Evolutionary conservation across 1,139 yeast species (phyloP), one percentile per base, ranked within the genome.

Genomic region (Blastobotrys persicus): DNA sequence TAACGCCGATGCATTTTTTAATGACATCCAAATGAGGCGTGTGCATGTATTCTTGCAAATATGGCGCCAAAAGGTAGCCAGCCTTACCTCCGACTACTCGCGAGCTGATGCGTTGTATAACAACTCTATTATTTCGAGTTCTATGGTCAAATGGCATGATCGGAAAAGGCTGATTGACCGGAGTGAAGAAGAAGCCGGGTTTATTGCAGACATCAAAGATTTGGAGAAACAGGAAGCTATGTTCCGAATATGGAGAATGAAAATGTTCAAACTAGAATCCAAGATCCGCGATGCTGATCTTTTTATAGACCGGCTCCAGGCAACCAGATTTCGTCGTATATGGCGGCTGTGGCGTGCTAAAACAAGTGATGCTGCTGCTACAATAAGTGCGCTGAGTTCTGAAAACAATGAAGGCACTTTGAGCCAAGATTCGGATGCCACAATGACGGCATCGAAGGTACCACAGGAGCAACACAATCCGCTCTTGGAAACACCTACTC

Each of bases 311-410:
- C 48, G 60, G 31, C 47, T 57, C 6, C 53, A 52, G 31, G 47
- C 42, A 4, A 51, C 52, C 13, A 51, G 59, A 34, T 56, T 60
- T 42, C 52, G 59, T 18, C 48, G 51, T 12, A 26, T 52, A 1
- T 62, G 63, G 60, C 48, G 59, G 34, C 50, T 44, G 13, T 62
- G 66, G 66, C 46, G 48, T 7, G 55, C 58, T 5, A 56, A 50
- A 35, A 26, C 55, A 9, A 47, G 44, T 14, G 54, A 54, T 7
- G 42, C 49, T 2, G 26, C 48, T 11, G 39, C 39, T 14, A 19
- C 46, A 18, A 18, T 47, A 6, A 37, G n/a, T 18, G 41, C 41
- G 2, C 17, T n/a, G 31, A 16, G 33, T 38, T 26, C 35, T 42
- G 31, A 42, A 37, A 11, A 46, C 37, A 26, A 42, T 32, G 38